Evolutionary conservation across 305 asterid genomes (phyloP).

Genomic region (Coffea humblotiana): DNA sequence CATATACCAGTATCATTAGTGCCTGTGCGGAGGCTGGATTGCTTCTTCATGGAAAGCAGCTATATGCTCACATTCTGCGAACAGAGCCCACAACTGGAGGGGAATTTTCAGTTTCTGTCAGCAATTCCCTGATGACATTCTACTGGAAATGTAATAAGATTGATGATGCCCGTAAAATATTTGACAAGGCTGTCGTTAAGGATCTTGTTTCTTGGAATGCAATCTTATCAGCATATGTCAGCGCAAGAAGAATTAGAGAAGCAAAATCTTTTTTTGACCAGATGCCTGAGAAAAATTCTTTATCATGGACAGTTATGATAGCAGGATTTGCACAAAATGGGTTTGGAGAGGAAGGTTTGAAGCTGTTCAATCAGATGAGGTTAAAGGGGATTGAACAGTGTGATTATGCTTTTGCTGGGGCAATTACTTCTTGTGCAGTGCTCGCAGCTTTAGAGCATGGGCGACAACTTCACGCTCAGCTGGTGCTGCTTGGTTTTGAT

Average conservation of each 20-base stretch:
- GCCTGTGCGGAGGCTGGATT: slow-evolving; percentile 72
- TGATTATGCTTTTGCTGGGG: slow-evolving; percentile 88
- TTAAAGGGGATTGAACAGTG: slow-evolving; percentile 62
- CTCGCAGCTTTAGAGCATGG: slow-evolving; percentile 86
- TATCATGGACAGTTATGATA: slow-evolving; percentile 88
- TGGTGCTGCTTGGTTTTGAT: slow-evolving; percentile 65
- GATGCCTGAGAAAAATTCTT: slow-evolving; percentile 57
- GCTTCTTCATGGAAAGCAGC: slow-evolving; percentile 71
- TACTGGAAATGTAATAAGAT: slow-evolving; percentile 78
- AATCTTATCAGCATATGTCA: slow-evolving; percentile 68
- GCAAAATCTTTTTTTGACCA: slow-evolving; percentile 58
- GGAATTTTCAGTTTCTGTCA: slow-evolving; percentile 59
- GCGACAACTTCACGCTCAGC: slow-evolving; percentile 81
- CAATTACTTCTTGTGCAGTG: slow-evolving; percentile 75
- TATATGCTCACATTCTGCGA: slow-evolving; percentile 66
- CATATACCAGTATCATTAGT: slow-evolving; percentile 70
- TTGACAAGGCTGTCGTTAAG: slow-evolving; percentile 46
- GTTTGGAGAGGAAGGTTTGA: slow-evolving; percentile 77
- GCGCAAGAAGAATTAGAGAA: slow-evolving; percentile 50
- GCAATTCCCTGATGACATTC: slow-evolving; percentile 71
- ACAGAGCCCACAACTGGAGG: slow-evolving; percentile 43
- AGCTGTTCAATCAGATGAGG: slow-evolving; percentile 72
- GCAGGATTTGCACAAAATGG: slow-evolving; percentile 81
- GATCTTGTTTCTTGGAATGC: slow-evolving; percentile 88
- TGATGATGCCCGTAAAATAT: slow-evolving; percentile 58